phyloP scores from a whole-genome alignment of 2,329 filamentous ascomycete genomes.

The Pseudocercospora fuligena region DNA sequence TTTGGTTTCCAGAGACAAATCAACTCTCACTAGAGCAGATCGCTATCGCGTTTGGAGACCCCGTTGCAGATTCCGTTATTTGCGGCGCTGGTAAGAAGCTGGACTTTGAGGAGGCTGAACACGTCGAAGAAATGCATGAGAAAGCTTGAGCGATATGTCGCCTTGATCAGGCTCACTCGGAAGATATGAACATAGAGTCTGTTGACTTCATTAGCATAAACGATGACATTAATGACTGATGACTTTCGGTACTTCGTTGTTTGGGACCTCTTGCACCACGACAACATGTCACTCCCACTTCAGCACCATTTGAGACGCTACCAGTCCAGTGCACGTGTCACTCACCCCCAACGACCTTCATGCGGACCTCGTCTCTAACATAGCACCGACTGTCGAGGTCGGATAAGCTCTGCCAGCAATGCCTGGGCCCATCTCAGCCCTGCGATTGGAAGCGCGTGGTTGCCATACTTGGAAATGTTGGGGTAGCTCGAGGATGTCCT shows the following conservation, averaged over 20 bases:
- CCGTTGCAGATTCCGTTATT: conserved; percentile 1
- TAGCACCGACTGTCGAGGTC: not conserved
- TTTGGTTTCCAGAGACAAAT: conserved; percentile 45
- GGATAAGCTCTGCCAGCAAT: not conserved
- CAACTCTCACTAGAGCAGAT: conserved; percentile 43
- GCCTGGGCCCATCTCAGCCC: not conserved
- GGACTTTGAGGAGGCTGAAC: conserved; percentile 1
- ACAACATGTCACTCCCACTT: not conserved
- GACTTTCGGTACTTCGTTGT: too few species aligned
- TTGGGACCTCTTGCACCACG: too few species aligned
- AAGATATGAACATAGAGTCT: not conserved
- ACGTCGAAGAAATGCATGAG: not conserved
- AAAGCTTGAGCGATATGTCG: not conserved
- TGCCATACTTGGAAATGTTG: not conserved
- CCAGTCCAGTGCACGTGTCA: too few species aligned
- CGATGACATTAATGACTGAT: too few species aligned
- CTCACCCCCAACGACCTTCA: not conserved
- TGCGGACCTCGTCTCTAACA: not conserved
- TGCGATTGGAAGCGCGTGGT: not conserved
- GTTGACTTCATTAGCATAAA: too few species aligned
- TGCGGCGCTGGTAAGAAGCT: conserved; percentile 2
- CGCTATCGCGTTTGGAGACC: conserved; percentile 42
- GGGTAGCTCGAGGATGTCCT: not conserved
- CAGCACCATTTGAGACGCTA: too few species aligned
- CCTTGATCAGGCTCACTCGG: too few species aligned